Evolutionary conservation across 2,329 filamentous ascomycete species (phyloP).

Genomic region (Moelleriella libera): DNA sequence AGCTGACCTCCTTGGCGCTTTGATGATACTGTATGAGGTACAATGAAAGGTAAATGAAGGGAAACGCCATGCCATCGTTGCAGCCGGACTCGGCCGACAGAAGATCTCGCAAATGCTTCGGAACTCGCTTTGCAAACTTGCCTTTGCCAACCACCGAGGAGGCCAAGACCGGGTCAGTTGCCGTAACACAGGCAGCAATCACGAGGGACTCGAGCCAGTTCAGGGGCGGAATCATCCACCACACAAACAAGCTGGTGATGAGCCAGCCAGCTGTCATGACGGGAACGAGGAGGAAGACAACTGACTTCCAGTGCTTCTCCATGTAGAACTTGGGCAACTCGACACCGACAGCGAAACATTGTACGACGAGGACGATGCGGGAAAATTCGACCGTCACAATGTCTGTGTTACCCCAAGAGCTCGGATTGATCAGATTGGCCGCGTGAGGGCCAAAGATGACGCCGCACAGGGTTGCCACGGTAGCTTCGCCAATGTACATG

Average conservation of each 20-base stretch:
- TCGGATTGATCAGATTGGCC: slow-evolving; percentile 64
- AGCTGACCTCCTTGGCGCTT: slow-evolving; percentile 52
- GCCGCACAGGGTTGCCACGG: slow-evolving; percentile 76
- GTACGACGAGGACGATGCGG: slow-evolving; percentile 76
- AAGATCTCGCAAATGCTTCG: slow-evolving; percentile 91
- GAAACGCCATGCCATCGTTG: slow-evolving; percentile 99
- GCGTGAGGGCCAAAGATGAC: slow-evolving; percentile 82
- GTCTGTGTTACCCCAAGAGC: slow-evolving; percentile 68
- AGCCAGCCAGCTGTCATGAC: slow-evolving; percentile 98
- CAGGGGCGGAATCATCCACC: slow-evolving; percentile 70
- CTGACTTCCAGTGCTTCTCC: slow-evolving; percentile 94
- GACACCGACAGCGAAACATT: slow-evolving; percentile 85
- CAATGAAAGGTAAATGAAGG: slow-evolving; percentile 84
- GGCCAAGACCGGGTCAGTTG: slow-evolving; percentile 90
- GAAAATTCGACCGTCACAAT: slow-evolving; percentile 83
- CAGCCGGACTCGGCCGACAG: slow-evolving; percentile 94
- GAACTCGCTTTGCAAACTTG: slow-evolving; percentile 94
- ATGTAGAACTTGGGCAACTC: slow-evolving; percentile 90
- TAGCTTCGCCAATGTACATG: slow-evolving; percentile 96
- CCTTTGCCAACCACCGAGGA: slow-evolving; percentile 98
- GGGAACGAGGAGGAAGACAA: slow-evolving; percentile 73
- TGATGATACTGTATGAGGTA: slow-evolving; percentile 78
- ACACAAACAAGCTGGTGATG: slow-evolving; percentile 83
- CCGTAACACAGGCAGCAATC: slow-evolving; percentile 85
- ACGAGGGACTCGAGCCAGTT: slow-evolving; percentile 83